A percentile compares a stretch with the other conserved stretches of the same genome.
phyloP scores from a whole-genome alignment of 106 monocot genomes.

The Apostasia ramifera region DNA sequence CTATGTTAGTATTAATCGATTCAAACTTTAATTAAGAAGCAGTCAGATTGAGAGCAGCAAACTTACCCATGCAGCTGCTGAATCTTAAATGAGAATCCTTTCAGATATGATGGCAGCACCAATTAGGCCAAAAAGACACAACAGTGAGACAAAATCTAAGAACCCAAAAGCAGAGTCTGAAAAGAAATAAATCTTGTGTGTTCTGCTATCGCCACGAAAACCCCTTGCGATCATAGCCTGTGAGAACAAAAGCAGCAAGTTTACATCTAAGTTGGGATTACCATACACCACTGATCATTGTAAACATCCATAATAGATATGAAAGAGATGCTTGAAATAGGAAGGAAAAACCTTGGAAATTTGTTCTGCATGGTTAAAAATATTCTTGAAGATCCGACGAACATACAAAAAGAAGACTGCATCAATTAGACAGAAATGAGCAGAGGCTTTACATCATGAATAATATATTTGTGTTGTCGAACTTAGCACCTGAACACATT shows the following conservation, averaged over 20 bases:
- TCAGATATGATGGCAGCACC: conserved; percentile 55
- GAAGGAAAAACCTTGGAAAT: conserved; percentile 73
- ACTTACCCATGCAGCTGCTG: background rate
- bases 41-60: too few relatives aligned
- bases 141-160: conserved; percentile 42
- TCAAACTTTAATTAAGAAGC: too few relatives aligned
- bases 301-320: too few relatives aligned
- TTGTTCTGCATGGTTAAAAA: conserved; percentile 96
- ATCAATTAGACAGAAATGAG: conserved; percentile 11
- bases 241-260: background rate
- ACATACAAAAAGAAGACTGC: conserved; percentile 91
- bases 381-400: conserved; percentile 88
- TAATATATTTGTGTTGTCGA: too few relatives aligned
- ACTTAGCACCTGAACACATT: too few relatives aligned
- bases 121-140: conserved; percentile 53
- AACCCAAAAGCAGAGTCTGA: conserved; percentile 35
- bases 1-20: too few relatives aligned
- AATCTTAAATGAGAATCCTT: conserved; percentile 18
- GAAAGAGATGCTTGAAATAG: background rate
- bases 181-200: conserved; percentile 76
- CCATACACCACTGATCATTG: too few relatives aligned
- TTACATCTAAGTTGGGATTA: too few relatives aligned
- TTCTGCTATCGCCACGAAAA: conserved; percentile 68
- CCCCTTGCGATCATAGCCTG: conserved; percentile 98
- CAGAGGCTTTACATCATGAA: background rate